Evolutionary conservation across 2,329 filamentous ascomycete genomes (phyloP).

Genomic region (Hypoxylon sp.): DNA sequence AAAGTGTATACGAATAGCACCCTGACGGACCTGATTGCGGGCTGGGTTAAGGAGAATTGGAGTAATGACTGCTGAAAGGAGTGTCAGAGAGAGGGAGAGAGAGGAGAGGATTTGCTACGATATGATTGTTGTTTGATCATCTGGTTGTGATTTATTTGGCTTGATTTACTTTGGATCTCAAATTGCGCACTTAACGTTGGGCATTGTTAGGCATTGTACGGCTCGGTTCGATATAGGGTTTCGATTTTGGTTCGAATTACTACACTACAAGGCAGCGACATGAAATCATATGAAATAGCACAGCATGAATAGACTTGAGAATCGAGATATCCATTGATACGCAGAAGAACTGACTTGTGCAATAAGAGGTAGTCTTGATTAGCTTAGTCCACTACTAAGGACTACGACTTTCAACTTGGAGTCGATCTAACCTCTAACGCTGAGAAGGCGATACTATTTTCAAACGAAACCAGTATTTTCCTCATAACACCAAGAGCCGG

Average conservation of each 20-base stretch:
- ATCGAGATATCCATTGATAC: conserved; percentile 1
- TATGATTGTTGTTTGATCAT: conserved; percentile 1
- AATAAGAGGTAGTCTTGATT: background rate
- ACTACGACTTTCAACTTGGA: background rate
- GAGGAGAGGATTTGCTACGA: background rate
- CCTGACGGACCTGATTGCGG: conserved; percentile 68
- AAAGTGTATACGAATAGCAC: conserved; percentile 67
- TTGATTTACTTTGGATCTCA: conserved; percentile 7
- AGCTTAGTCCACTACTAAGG: background rate
- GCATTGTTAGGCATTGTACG: conserved; percentile 8
- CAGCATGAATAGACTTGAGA: conserved; percentile 3
- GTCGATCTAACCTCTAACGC: conserved; percentile 6
- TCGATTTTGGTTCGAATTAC: conserved; percentile 6
- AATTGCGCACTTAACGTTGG: conserved; percentile 8
- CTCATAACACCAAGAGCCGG: background rate
- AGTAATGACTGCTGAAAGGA: conserved; percentile 60
- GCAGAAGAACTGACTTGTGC: background rate
- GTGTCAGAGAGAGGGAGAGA: conserved; percentile 7
- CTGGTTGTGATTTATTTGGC: background rate
- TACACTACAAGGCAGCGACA: conserved; percentile 2
- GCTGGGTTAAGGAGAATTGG: conserved; percentile 74
- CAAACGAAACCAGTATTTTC: background rate
- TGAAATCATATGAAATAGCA: background rate
- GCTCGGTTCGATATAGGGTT: conserved; percentile 7
- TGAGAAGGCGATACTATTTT: background rate